Base-by-base conservation (phyloP, 2,329 filamentous ascomycete genomes). In the Drechmeria coniospora region DNA sequence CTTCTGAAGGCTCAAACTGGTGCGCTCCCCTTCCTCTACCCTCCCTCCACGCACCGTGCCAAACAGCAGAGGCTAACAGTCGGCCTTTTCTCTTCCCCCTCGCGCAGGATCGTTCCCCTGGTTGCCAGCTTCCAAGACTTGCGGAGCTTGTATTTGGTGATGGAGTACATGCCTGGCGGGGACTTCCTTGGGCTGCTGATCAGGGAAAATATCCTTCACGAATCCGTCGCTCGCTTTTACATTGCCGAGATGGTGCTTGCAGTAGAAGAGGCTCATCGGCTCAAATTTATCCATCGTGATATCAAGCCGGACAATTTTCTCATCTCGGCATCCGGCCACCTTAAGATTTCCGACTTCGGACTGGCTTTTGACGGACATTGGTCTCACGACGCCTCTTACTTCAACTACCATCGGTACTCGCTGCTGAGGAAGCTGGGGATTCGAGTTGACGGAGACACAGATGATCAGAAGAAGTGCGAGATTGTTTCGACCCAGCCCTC, bases 301-400 rank as follows among this genome's bases (percentile, higher is more conserved):
- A 72, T 95, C 47, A 98, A 98, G 51, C 90, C 87, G 0, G 87
- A 95, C 60, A 98, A 98, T 44, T 95, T 98, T 44, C 65, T 95
- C 17, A 84, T 95, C 42, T 81, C 79, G 7, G 69, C 80, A 0
- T 79, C 79, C 12, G 86, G 90, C 0, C 90, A 98, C 49, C 54
- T 95, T 33, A 94, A 92, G 46, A 93, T 95, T 21, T 92, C 86
- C 0, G 90, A 98, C 44, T 98, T 98, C 50, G 87, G 90, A 0
- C 68, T 98, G 21, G 83, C 87, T 0, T 95, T 95, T 46, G 81
- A 94, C 45, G 86, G 87, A 0, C 82, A 93, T 47, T 95, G 87
- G 87, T 74, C 79, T 10, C 87, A 95, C 48, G 82, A 92, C 36
- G 78, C 86, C 37, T 62, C 71, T 1, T 95, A 92, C 53, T 92